Percentiles rank a stretch among this genome's conserved stretches.
Evolutionary conservation across 805 yeast species (phyloP).

Genomic region (Teunomyces cretensis): DNA sequence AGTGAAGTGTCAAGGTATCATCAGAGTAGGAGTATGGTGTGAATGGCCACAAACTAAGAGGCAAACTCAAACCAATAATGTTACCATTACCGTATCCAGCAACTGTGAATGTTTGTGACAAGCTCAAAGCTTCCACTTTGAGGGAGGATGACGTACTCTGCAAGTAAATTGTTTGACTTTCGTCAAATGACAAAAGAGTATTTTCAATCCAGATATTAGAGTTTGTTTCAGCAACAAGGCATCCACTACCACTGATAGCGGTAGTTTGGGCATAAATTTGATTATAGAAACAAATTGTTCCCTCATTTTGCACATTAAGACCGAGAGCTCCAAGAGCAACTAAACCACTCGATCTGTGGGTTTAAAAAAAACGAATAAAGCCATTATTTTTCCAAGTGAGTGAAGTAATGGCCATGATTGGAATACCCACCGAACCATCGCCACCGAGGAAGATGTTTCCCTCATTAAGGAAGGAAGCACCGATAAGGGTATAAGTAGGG

Average conservation of each 20-base stretch:
- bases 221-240: slow-evolving; percentile 15
- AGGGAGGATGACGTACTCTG: neutral
- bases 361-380: slow-evolving; percentile 11
- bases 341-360: slow-evolving; percentile 7
- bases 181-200: too few species aligned
- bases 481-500: slow-evolving; percentile 12
- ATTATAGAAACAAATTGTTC: slow-evolving; percentile 17
- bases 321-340: slow-evolving; percentile 12
- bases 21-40: slow-evolving; percentile 4
- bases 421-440: slow-evolving; percentile 9
- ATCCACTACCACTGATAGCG: slow-evolving; percentile 18
- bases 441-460: slow-evolving; percentile 18
- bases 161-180: too few species aligned
- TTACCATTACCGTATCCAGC: slow-evolving; percentile 7
- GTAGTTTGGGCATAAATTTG: slow-evolving; percentile 14
- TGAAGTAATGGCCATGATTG: slow-evolving; percentile 13
- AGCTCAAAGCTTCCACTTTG: neutral
- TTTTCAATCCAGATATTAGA: slow-evolving; percentile 6
- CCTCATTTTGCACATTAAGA: slow-evolving; percentile 12
- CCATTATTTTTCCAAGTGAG: slow-evolving; percentile 13
- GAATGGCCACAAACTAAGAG: neutral
- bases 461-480: slow-evolving; percentile 13
- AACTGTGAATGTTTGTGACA: neutral
- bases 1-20: slow-evolving; percentile 8
- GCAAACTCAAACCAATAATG: slow-evolving; percentile 4